Evolutionary conservation across 1,284 basidiomycete species (phyloP).

Genomic region (Laetiporus sulphureus): DNA sequence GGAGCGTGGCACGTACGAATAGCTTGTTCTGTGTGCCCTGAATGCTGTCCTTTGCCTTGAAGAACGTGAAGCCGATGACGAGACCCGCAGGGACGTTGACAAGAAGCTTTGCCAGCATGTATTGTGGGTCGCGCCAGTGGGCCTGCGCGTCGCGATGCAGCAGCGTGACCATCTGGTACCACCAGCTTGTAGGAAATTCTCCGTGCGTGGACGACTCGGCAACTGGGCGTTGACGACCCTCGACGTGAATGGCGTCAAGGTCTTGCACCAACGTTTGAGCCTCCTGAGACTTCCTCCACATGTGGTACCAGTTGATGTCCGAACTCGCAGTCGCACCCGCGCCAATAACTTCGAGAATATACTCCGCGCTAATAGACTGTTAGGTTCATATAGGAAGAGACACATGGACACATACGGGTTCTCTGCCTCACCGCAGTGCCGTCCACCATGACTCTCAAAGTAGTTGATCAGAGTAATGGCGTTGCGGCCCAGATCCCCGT

Average conservation of each 20-base stretch:
- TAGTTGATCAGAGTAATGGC: slow-evolving; percentile 55
- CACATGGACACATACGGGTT: slow-evolving; percentile 34
- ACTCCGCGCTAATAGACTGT: slow-evolving; percentile 46
- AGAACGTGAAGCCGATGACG: slow-evolving; percentile 70
- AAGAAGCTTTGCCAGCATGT: slow-evolving; percentile 69
- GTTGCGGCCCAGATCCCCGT: slow-evolving; percentile 65
- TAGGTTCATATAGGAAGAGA: slow-evolving; percentile 22
- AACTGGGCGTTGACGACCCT: slow-evolving; percentile 25
- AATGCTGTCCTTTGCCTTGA: slow-evolving; percentile 54
- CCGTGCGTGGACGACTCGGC: slow-evolving; percentile 24
- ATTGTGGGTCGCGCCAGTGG: slow-evolving; percentile 65
- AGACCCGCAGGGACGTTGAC: slow-evolving; percentile 51
- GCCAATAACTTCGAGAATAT: slow-evolving; percentile 65
- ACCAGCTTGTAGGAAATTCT: slow-evolving; percentile 45
- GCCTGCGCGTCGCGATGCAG: slow-evolving; percentile 44
- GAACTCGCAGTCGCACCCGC: slow-evolving; percentile 41
- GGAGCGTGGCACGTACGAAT: slow-evolving; percentile 34
- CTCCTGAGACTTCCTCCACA: slow-evolving; percentile 28
- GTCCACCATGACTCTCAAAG: slow-evolving; percentile 59
- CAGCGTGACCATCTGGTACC: slow-evolving; percentile 39
- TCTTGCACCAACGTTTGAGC: slow-evolving; percentile 19
- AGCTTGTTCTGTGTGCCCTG: slow-evolving; percentile 82
- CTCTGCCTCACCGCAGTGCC: slow-evolving; percentile 30
- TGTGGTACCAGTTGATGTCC: slow-evolving; percentile 28
- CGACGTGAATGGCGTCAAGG: slow-evolving; percentile 26